Percentiles rank a stretch among this genome's conserved stretches.
Conservation (phyloP, 2,329 filamentous ascomycete species). For the Dothiorella sarmentorum region DNA sequence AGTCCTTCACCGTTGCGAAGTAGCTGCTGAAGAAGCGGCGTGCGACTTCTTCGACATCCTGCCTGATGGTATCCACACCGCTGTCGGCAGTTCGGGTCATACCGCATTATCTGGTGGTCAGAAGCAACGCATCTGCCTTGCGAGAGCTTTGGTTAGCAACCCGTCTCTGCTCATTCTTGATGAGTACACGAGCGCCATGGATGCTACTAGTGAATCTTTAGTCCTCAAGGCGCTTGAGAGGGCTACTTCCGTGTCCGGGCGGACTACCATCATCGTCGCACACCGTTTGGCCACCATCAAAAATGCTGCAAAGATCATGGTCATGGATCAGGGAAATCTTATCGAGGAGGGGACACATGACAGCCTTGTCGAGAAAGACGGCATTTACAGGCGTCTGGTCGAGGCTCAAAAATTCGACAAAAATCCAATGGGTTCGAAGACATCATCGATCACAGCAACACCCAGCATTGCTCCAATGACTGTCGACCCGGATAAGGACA, state of each 20-base stretch:
- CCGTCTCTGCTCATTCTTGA: conserved; percentile 35
- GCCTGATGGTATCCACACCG: conserved; percentile 34
- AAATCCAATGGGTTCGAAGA: conserved; percentile 20
- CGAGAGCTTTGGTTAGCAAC: conserved; percentile 33
- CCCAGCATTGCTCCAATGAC: conserved; percentile 13
- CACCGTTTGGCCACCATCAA: conserved; percentile 37
- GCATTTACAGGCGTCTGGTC: conserved; percentile 33
- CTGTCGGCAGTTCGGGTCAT: conserved; percentile 45
- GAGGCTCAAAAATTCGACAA: conserved; percentile 36
- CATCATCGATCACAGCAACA: conserved; percentile 8
- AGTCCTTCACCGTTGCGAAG: conserved; percentile 53
- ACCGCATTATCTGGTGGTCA: conserved; percentile 37
- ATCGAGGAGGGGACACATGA: conserved; percentile 34
- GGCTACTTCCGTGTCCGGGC: conserved; percentile 26
- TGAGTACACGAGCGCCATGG: conserved; percentile 37
- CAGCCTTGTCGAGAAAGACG: conserved; percentile 26
- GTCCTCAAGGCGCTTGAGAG: conserved; percentile 35
- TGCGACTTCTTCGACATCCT: conserved; percentile 51
- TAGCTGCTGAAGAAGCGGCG: conserved; percentile 60
- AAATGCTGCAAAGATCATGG: conserved; percentile 36
- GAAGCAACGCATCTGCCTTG: conserved; percentile 38
- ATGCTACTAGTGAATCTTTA: conserved; percentile 31
- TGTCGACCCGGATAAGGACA: conserved; percentile 4
- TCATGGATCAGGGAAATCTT: conserved; percentile 33
- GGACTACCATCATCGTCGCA: conserved; percentile 38